Conservation (phyloP, 2,329 filamentous ascomycete genomes). For the Curvularia lunata region DNA sequence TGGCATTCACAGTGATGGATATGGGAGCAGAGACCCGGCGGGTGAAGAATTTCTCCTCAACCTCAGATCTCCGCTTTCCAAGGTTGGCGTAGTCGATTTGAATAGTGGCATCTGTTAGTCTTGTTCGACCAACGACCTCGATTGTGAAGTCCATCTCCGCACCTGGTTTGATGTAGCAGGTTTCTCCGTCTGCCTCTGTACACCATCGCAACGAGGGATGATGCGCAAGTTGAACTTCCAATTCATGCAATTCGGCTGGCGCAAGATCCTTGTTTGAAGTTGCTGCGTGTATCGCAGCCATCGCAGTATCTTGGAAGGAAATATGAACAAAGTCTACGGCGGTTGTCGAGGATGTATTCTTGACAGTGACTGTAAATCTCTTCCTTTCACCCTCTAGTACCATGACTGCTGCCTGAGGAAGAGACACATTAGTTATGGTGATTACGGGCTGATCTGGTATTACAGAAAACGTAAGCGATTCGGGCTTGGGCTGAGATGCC, state of each 20-base stretch:
- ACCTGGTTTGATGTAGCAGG: conserved; percentile 68
- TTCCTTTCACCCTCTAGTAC: conserved; percentile 87
- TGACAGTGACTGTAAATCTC: conserved; percentile 77
- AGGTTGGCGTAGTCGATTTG: conserved; percentile 87
- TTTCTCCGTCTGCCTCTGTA: conserved; percentile 55
- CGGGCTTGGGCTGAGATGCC: conserved; percentile 40
- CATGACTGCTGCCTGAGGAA: conserved; percentile 88
- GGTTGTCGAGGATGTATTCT: conserved; percentile 74
- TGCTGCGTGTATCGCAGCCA: conserved; percentile 75
- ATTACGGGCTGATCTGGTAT: conserved; percentile 81
- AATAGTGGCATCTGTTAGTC: conserved; percentile 77
- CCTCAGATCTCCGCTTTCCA: conserved; percentile 70
- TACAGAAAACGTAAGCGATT: conserved; percentile 70
- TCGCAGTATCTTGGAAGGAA: conserved; percentile 88
- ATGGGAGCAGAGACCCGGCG: conserved; percentile 81
- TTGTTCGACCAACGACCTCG: conserved; percentile 84
- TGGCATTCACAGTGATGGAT: conserved; percentile 89
- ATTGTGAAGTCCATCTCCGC: conserved; percentile 76
- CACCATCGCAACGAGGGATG: conserved; percentile 66
- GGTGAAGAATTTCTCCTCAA: conserved; percentile 79
- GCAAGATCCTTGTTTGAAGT: conserved; percentile 78
- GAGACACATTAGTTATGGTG: conserved; percentile 74
- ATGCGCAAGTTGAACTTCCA: conserved; percentile 78
- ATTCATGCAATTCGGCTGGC: conserved; percentile 81
- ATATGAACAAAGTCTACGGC: conserved; percentile 85